Evolutionary conservation across 495 filamentous ascomycete genomes (phyloP).

Genomic region (Hypoxylon subgilvum): DNA sequence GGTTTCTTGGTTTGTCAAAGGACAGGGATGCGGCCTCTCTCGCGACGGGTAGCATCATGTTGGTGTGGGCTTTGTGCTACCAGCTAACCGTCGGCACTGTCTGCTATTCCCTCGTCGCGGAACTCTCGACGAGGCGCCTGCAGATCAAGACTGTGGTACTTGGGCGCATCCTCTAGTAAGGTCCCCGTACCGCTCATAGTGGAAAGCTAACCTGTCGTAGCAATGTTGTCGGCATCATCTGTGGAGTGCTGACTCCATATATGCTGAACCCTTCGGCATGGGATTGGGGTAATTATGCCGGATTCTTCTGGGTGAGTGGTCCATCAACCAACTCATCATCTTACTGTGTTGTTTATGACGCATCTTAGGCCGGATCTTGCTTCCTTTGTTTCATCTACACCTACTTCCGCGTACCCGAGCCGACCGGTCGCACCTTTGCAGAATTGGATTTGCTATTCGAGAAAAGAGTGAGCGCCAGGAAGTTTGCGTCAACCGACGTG

Average conservation of each 20-base stretch:
- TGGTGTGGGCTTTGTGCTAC: slow-evolving; percentile 76
- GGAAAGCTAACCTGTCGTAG: slow-evolving; percentile 18
- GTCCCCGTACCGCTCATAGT: neutral
- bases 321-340: neutral
- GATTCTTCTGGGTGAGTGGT: slow-evolving; percentile 76
- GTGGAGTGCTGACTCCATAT: slow-evolving; percentile 72
- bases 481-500: slow-evolving; percentile 69
- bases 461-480: slow-evolving; percentile 65
- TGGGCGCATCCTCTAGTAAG: slow-evolving; percentile 68
- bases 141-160: slow-evolving; percentile 77
- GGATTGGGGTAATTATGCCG: slow-evolving; percentile 78
- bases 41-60: slow-evolving; percentile 73
- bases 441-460: slow-evolving; percentile 79
- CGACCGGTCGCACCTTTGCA: slow-evolving; percentile 70
- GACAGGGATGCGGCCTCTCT: slow-evolving; percentile 62
- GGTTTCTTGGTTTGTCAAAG: slow-evolving; percentile 72
- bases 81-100: slow-evolving; percentile 79
- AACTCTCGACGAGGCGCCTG: slow-evolving; percentile 73
- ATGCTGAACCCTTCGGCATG: slow-evolving; percentile 77
- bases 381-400: slow-evolving; percentile 75
- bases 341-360: neutral
- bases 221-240: slow-evolving; percentile 48
- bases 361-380: slow-evolving; percentile 62
- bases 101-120: slow-evolving; percentile 77
- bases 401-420: slow-evolving; percentile 79